Base-by-base conservation (phyloP, 2,329 filamentous ascomycete genomes). In the Harringtonia lauricola region DNA sequence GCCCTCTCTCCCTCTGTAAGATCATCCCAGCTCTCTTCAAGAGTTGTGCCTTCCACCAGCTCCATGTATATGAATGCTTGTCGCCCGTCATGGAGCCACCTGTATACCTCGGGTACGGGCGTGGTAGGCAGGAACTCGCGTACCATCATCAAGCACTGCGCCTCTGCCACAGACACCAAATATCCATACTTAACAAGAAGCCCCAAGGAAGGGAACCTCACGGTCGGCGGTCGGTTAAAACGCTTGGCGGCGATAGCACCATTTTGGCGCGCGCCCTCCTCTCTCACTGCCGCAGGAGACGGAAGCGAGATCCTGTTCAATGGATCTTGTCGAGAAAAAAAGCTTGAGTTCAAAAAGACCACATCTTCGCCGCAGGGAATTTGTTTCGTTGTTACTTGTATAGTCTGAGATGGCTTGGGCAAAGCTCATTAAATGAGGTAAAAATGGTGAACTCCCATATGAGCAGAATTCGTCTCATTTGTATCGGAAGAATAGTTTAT, bases 121-220 rank as follows among this genome's bases (percentile, higher is more conserved):
- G 48, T 43, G 12, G 8, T 24, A n/a, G 44, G 42, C 31, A 51
- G 30, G 18, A 34, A 33, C 22, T 39, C 29, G 28, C 46, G 48
- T 17, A 49, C 18, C 35, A 39, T 29, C 21, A 38, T 34, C 30
- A 46, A 42, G 37, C 41, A 44, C 37, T 54, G 41, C 24, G 52
- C 51, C 44, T 59, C 58, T 19, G 47, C 44, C 38, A 51, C 31
- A 37, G 52, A 56, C 22, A 53, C 43, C 37, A 55, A 36, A 37
- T 43, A 44, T 45, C 58, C 56, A 42, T 57, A 61, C 43, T 61
- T 61, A 24, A 60, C 54, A 44, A 58, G 14, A 29, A 60, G 44
- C 4, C 52, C 55, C 29, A 58, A 39, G 7, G 52, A 55, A 40
- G 52, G 53, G 38, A 61, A 49, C 33, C 29, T 50, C 44, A 59